Evolutionary conservation across 169 alveolate genomes (phyloP), one percentile per base, ranked within the genome.

Genomic region (Plasmodium coatneyi): DNA sequence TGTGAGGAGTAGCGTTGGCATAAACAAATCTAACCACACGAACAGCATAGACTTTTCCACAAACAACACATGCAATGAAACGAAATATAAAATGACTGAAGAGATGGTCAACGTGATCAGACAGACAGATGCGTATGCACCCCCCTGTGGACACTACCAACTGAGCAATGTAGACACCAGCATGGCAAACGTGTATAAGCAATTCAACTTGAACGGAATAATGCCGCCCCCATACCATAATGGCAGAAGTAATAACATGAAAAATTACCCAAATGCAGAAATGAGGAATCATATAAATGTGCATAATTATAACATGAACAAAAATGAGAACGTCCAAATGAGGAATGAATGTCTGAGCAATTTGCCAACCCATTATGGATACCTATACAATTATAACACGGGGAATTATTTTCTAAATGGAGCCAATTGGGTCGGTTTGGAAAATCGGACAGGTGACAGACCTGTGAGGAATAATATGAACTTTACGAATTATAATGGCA

Each of bases 291-390:
- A 83, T 56, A 83, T 46, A 84, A 84, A 84, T 74, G 30, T 72
- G 3, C 66, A 86, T 86, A 86, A 86, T 76, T 72, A 84, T 2
- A 66, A 30, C 14, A 60, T 46, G 41, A 72, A 84, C 60, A 72
- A 84, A 28, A 84, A 72, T 30, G 80, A 41, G 28, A 71, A 49
- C 78, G 60, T 28, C 14, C 70, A 84, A 25, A 6, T 74, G 43
- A 9, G 25, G 14, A 76, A 49, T 34, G 84, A 76, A 5, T 49
- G n/a, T 49, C 14, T 49, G 25, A 30, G 54, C 54, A 41, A 76
- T 30, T 9, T 76, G 36, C 39, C 80, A 6, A 71, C 22, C 43
- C 80, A 25, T n/a, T 86, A 7, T 70, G 71, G 66, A 22, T 86
- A 74, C 43, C 66, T n/a, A 54, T 74, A 78, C 41, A 86, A 76